Percentiles rank a stretch among this genome's conserved stretches.
These are phyloP conservation scores for Suaeda aralocaspica DNA, from an alignment of 148 eudicot genomes.

Conservation along the genomic window DNA sequence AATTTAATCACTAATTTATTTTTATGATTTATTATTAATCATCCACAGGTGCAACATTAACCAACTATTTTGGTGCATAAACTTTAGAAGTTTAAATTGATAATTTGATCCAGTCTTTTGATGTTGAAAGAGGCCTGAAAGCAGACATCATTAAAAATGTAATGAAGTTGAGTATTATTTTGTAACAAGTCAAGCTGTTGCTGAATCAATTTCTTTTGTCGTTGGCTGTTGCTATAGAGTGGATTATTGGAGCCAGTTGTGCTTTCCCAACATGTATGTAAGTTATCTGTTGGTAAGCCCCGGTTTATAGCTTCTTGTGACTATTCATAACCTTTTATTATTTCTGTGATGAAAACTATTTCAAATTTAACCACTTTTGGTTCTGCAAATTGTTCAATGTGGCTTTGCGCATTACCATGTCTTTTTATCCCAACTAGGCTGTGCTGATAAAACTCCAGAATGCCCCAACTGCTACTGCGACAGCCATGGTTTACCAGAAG, in stretches of 20 bases:
- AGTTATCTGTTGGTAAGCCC: background rate
- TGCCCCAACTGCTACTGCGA: conserved; percentile 4
- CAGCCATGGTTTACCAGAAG: conserved; percentile 19
- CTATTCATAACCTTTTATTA: background rate
- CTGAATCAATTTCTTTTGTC: conserved; percentile 20
- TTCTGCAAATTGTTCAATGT: conserved; percentile 13
- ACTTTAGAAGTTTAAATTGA: background rate
- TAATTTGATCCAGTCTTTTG: conserved; percentile 5
- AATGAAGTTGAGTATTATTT: background rate
- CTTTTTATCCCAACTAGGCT: conserved; percentile 3
- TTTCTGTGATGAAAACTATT: conserved; percentile 11
- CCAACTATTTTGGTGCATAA: too few species aligned
- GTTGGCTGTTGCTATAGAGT: conserved; percentile 18
- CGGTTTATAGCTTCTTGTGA: conserved; percentile 8
- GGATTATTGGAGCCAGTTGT: conserved; percentile 21
- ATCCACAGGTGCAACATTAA: background rate
- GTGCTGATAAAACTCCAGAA: conserved; percentile 13
- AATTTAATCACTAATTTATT: background rate
- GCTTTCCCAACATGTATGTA: conserved; percentile 18
- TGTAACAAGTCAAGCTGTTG: conserved; percentile 11
- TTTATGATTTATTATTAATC: background rate
- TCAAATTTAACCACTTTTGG: conserved; percentile 13
- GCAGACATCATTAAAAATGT: background rate
- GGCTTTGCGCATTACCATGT: conserved; percentile 21
- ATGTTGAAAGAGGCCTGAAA: conserved; percentile 2